These are phyloP conservation scores for Thalassia testudinum DNA, from an alignment of 116 monocot species.

Conservation along the genomic window DNA sequence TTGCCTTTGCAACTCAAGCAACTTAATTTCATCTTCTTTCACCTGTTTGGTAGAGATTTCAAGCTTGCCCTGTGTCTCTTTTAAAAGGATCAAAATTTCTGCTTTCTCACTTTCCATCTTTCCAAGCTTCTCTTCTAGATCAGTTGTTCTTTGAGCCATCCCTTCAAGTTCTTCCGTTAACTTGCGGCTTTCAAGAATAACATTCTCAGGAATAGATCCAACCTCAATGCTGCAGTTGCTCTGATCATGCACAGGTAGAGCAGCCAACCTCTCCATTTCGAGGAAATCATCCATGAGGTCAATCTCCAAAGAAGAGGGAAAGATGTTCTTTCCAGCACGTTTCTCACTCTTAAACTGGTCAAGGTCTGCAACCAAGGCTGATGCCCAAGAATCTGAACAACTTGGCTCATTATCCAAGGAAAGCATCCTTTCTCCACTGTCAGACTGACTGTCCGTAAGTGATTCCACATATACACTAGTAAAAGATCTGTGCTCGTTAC, in stretches of 20 bases:
- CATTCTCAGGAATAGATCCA: constrained; percentile 5
- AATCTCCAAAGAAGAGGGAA: constrained; percentile 19
- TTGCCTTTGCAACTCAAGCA: constrained; percentile 22
- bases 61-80: constrained; percentile 23
- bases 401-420: constrained; percentile 32
- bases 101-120: constrained; percentile 34
- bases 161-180: constrained; percentile 14
- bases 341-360: constrained; percentile 61
- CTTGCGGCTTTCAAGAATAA: neutral
- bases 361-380: constrained; percentile 42
- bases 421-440: constrained; percentile 24
- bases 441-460: constrained; percentile 18
- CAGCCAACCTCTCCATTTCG: constrained; percentile 77
- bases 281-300: constrained; percentile 83
- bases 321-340: constrained; percentile 9
- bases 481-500: constrained; percentile 13
- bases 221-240: constrained; percentile 10
- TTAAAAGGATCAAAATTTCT: constrained; percentile 27
- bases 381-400: constrained; percentile 63
- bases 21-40: constrained; percentile 18
- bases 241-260: constrained; percentile 20
- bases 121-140: constrained; percentile 34
- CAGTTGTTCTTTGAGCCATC: constrained; percentile 9
- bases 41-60: constrained; percentile 14
- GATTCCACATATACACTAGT: constrained; percentile 9